Percentiles rank a stretch among this genome's conserved stretches.
Conservation (phyloP, 495 filamentous ascomycete species). For the Penicillium paradoxum region DNA sequence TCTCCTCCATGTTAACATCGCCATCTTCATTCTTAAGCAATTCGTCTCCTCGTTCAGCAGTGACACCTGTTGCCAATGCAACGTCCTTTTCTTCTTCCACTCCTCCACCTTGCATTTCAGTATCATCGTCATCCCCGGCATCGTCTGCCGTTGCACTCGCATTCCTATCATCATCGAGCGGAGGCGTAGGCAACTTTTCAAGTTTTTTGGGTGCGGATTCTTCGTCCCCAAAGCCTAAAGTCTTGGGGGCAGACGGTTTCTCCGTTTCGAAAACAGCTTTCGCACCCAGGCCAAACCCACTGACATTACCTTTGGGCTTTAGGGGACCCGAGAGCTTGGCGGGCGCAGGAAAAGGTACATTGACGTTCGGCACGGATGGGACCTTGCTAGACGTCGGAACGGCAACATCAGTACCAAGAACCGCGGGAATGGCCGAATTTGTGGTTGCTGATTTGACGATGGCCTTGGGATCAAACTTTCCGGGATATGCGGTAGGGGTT, state of each 20-base stretch:
- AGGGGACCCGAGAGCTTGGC: constrained; percentile 38
- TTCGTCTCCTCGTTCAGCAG: constrained; percentile 71
- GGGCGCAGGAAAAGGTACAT: constrained; percentile 45
- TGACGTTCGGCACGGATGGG: constrained; percentile 30
- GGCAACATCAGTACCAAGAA: constrained; percentile 59
- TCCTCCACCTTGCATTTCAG: constrained; percentile 66
- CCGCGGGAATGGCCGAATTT: constrained; percentile 28
- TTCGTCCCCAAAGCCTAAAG: constrained; percentile 82
- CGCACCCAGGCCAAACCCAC: constrained; percentile 76
- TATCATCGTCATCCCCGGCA: constrained; percentile 66
- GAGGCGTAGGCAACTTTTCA: constrained; percentile 75
- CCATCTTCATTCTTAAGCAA: constrained; percentile 51
- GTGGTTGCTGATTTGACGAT: constrained; percentile 58
- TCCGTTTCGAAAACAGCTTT: constrained; percentile 58
- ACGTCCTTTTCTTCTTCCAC: constrained; percentile 89
- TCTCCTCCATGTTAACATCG: constrained; percentile 42
- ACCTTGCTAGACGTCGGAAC: constrained; percentile 53
- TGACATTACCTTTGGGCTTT: constrained; percentile 66
- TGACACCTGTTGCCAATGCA: constrained; percentile 75
- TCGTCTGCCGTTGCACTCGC: constrained; percentile 54
- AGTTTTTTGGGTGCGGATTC: constrained; percentile 79
- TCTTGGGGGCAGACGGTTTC: constrained; percentile 62
- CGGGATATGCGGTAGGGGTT: constrained; percentile 56
- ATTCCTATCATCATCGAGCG: constrained; percentile 56
- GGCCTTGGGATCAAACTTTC: constrained; percentile 86